Evolutionary conservation across 176 grass and related monocot genomes (phyloP), one percentile per base, ranked within the genome.

Genomic region (Eleusine coracana): DNA sequence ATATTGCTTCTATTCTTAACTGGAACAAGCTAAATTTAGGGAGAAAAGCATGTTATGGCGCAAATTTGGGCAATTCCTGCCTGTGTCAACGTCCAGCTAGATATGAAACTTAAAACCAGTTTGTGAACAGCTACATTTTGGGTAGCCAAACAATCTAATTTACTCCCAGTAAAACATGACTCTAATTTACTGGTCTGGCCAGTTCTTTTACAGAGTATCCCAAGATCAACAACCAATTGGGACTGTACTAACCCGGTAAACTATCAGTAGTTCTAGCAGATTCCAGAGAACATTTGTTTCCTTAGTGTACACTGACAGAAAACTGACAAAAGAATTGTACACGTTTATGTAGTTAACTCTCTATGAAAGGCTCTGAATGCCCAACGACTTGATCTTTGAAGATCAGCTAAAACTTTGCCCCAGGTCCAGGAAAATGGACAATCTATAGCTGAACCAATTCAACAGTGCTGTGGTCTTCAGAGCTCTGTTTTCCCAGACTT

Each of bases 401-500:
- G 51, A 77, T 52, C 14, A 42, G 76, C 6, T 63, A 76, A 65
- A 72, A 73, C 21, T 10, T 73, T 44, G 51, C 50, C 48, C 50
- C 10, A 27, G 39, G 12, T 68, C 62, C 10, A 27, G 39, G 12
- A 69, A 23, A 39, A 56, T 46, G 48, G 48, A 48, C 34, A 13
- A 72, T 29, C 59, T 18, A 61, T 73, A 4, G 23, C 20, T 12
- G 16, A 70, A 77, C 18, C 37, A 5, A 34, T 27, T 37, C 17
- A 6, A 23, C 15, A 38, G 37, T 37, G 16, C 5, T 55, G 55
- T 2, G 10, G 40, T 71, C 31, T 60, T 93, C 80, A 98, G 49
- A 98, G 90, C 67, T 98, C 95, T 56, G 63, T 87, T 87, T 95
- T 93, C 54, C 79, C 52, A 2, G 84, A 61, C 73, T 89, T 95